A percentile compares a stretch with the other conserved stretches of the same genome.
These are phyloP conservation scores for Lonicera japonica DNA, from an alignment of 129 eudicot species.

Conservation along the genomic window DNA sequence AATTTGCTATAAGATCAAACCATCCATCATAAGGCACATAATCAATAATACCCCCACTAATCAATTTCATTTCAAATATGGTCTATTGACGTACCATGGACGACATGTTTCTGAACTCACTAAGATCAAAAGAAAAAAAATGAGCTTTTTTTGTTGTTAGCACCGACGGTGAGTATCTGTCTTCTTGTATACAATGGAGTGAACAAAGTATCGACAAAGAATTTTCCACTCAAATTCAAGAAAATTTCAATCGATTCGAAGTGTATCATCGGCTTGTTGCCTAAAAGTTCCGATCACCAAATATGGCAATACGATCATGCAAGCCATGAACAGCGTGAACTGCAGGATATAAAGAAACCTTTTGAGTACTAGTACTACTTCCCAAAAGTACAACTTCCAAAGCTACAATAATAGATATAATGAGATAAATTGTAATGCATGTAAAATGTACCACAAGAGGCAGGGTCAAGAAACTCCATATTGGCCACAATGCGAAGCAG, in stretches of 20 bases:
- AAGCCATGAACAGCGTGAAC: constrained; percentile 89
- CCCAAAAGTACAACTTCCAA: not conserved
- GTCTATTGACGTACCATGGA: no score
- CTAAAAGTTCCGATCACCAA: constrained; percentile 59
- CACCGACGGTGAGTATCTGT: not conserved
- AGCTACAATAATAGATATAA: not conserved
- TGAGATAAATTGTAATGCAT: constrained; percentile 1
- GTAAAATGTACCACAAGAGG: constrained; percentile 65
- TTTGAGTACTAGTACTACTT: constrained; percentile 2
- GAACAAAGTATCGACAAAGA: constrained; percentile 27
- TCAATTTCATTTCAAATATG: no score
- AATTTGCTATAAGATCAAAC: no score
- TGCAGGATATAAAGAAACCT: constrained; percentile 20
- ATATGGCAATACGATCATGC: constrained; percentile 81
- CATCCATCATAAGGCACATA: no score
- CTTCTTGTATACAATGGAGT: not conserved
- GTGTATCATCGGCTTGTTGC: constrained; percentile 45
- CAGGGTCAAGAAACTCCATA: constrained; percentile 89
- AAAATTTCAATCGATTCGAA: constrained; percentile 53
- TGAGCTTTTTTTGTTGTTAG: constrained; percentile 9
- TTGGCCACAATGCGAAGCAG: constrained; percentile 80
- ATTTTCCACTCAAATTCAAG: constrained; percentile 5
- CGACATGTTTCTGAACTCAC: no score
- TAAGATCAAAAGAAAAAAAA: not conserved
- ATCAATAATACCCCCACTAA: no score